Evolutionary conservation across 495 filamentous ascomycete genomes (phyloP).

Genomic region (Xylaria nigripes): DNA sequence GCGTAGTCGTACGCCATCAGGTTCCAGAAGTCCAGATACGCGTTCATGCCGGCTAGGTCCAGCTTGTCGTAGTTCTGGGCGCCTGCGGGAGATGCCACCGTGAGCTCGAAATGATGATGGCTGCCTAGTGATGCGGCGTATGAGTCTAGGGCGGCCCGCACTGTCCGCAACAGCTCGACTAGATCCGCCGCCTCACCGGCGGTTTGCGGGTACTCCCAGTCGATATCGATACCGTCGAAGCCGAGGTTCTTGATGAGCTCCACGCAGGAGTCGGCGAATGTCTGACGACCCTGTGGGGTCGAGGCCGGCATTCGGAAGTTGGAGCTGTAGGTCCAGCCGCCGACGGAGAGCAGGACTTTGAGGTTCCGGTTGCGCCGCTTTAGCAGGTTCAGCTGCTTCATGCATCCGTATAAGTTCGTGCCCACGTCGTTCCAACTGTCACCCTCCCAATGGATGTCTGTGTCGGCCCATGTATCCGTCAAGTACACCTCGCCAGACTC

Average conservation of each 20-base stretch:
- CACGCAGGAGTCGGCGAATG: conserved; percentile 62
- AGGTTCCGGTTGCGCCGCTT: conserved; percentile 84
- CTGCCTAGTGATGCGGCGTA: conserved; percentile 40
- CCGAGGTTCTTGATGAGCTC: conserved; percentile 58
- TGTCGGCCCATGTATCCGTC: conserved; percentile 79
- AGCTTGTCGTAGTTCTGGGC: conserved; percentile 68
- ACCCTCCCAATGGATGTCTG: conserved; percentile 79
- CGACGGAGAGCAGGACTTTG: conserved; percentile 87
- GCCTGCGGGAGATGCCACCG: conserved; percentile 63
- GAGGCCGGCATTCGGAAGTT: conserved; percentile 74
- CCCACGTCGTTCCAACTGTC: conserved; percentile 66
- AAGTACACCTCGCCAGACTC: conserved; percentile 60
- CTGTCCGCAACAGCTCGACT: conserved; percentile 63
- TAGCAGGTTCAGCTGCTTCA: conserved; percentile 88
- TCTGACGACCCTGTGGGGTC: conserved; percentile 50
- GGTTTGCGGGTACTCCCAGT: conserved; percentile 32
- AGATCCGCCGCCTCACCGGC: conserved; percentile 60
- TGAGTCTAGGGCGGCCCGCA: conserved; percentile 53
- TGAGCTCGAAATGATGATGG: conserved; percentile 65
- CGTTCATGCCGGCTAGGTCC: conserved; percentile 65
- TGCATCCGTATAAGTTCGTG: conserved; percentile 79
- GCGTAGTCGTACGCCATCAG: conserved; percentile 81
- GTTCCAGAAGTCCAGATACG: conserved; percentile 87
- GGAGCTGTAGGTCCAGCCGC: conserved; percentile 89
- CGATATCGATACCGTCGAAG: conserved; percentile 37